Evolutionary conservation across 257 asterid species (phyloP).

Genomic region (Rubia yunnanensis): DNA sequence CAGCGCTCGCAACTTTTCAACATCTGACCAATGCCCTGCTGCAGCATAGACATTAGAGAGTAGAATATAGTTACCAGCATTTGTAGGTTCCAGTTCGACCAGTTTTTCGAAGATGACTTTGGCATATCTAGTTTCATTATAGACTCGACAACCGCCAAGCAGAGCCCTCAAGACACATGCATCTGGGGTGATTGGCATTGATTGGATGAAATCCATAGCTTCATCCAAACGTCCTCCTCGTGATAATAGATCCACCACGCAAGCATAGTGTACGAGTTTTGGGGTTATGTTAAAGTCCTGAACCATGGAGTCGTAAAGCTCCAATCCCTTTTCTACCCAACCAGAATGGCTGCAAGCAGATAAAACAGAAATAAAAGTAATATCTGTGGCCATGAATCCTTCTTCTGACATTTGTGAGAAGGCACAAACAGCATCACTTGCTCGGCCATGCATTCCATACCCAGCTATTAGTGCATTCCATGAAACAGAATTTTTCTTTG

Average conservation of each 20-base stretch:
- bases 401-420: slow-evolving; percentile 23
- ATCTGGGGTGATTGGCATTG: slow-evolving; percentile 22
- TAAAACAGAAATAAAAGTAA: slow-evolving; percentile 25
- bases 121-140: slow-evolving; percentile 11
- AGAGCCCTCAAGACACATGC: slow-evolving; percentile 24
- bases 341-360: slow-evolving; percentile 33
- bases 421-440: slow-evolving; percentile 19
- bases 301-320: slow-evolving; percentile 19
- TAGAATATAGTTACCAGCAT: slow-evolving; percentile 26
- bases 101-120: slow-evolving; percentile 15
- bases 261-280: slow-evolving; percentile 24
- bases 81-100: slow-evolving; percentile 18
- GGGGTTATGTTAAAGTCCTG: slow-evolving; percentile 16
- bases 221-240: slow-evolving; percentile 26
- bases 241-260: slow-evolving; percentile 26
- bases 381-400: slow-evolving; percentile 17
- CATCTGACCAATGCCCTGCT: slow-evolving; percentile 23
- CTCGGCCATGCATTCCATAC: slow-evolving; percentile 26
- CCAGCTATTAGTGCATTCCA: slow-evolving; percentile 29
- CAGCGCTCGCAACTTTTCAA: slow-evolving; percentile 15
- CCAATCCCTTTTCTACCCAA: slow-evolving; percentile 20
- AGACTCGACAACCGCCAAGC: slow-evolving; percentile 21
- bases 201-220: slow-evolving; percentile 18
- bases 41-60: slow-evolving; percentile 24
- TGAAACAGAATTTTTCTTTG: slow-evolving; percentile 16